Evolutionary conservation across 164 flowering plant species (phyloP).

Genomic region (Macadamia tetraphylla): DNA sequence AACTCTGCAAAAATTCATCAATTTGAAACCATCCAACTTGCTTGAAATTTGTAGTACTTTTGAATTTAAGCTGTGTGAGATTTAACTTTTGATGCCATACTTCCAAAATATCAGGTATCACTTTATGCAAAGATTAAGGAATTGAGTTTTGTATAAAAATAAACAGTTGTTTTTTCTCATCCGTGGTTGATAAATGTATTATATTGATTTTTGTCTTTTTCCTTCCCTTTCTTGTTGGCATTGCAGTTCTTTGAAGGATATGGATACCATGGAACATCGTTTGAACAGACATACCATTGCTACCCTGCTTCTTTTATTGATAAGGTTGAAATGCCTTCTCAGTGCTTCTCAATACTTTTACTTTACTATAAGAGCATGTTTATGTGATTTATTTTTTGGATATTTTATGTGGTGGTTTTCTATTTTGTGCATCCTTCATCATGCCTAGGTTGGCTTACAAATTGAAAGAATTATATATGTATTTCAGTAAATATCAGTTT

Average conservation of each 20-base stretch:
- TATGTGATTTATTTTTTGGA: not conserved
- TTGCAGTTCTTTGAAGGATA: conserved; percentile 81
- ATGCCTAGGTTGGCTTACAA: not conserved
- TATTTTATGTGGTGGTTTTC: not conserved
- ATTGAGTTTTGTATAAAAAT: not conserved
- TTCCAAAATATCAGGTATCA: not conserved
- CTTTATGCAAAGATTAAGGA: not conserved
- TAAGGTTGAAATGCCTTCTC: conserved; percentile 45
- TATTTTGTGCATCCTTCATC: not conserved
- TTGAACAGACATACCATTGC: conserved; percentile 84
- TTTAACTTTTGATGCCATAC: not conserved
- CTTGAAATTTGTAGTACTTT: not conserved
- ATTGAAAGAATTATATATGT: not conserved
- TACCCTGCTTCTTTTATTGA: conserved; percentile 94
- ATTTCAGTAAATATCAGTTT: too few relatives aligned
- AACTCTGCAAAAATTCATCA: not conserved
- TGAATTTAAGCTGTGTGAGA: not conserved
- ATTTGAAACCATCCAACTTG: not conserved
- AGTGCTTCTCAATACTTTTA: not conserved
- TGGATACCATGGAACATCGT: conserved; percentile 77
- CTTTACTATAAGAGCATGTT: not conserved
- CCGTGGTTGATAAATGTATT: not conserved
- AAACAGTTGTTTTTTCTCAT: not conserved
- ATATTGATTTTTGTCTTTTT: not conserved
- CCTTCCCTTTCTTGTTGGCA: not conserved